phyloP scores from a whole-genome alignment of 2,329 filamentous ascomycete genomes.

The Chrysosporium queenslandicum region DNA sequence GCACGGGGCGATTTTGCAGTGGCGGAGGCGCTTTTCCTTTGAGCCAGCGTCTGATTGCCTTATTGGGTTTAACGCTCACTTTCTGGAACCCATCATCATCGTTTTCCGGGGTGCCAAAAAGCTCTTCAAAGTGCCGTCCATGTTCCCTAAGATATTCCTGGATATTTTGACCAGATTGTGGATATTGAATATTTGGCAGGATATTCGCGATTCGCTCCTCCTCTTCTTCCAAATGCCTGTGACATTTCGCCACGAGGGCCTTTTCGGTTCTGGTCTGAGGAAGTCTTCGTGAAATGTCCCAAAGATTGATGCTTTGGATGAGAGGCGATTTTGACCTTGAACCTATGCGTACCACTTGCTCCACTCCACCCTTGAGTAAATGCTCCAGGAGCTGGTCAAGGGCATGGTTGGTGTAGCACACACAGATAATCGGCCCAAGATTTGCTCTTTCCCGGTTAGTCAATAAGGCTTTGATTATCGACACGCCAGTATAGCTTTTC shows the following conservation, averaged over 20 bases:
- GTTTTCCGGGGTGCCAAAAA: neutral
- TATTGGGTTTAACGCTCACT: neutral
- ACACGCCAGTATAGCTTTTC: slow-evolving; percentile 53
- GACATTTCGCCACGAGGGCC: slow-evolving; percentile 16
- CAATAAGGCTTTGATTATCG: slow-evolving; percentile 44
- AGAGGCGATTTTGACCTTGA: slow-evolving; percentile 46
- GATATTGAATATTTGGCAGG: neutral
- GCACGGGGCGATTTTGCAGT: neutral
- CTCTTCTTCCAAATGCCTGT: slow-evolving; percentile 14
- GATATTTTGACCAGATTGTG: neutral
- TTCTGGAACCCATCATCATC: slow-evolving; percentile 1
- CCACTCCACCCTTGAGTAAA: slow-evolving; percentile 48
- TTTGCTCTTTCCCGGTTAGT: slow-evolving; percentile 23
- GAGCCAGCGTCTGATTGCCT: slow-evolving; percentile 5
- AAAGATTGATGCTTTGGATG: slow-evolving; percentile 45
- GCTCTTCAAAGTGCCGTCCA: neutral
- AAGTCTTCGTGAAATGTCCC: slow-evolving; percentile 23
- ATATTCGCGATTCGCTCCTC: slow-evolving; percentile 2
- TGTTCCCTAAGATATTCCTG: neutral
- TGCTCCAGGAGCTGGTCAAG: slow-evolving; percentile 58
- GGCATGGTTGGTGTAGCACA: slow-evolving; percentile 58
- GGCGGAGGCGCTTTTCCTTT: neutral
- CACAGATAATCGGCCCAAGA: slow-evolving; percentile 41
- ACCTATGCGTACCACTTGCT: slow-evolving; percentile 52
- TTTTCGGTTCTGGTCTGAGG: slow-evolving; percentile 29